Evolutionary conservation across 768 basidiomycete genomes (phyloP), one percentile per base, ranked within the genome.

Genomic region (Gloeostereum incarnatum): DNA sequence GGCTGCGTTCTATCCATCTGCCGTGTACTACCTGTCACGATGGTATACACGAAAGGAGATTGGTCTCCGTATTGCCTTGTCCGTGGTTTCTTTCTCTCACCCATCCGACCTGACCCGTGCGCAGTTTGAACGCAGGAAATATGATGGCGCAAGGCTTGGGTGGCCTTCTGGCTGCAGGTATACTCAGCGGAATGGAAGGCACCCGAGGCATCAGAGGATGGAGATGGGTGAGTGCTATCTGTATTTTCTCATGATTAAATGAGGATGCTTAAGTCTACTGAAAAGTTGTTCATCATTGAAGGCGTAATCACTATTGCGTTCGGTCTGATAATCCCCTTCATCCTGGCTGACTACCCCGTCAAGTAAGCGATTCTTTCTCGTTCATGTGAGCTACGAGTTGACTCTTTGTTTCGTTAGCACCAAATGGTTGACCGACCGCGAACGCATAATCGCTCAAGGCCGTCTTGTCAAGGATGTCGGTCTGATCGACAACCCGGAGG

Each of bases 21-120:
- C 57, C 16, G 32, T 64, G 17, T 60, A 55, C 42, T 37, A 59
- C 7, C 45, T 58, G 13, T 59, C 57, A n/a, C 52, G 54, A 22
- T 66, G 66, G 65, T 68, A 67, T 47, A 60, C 49, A 18, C 51
- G 54, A 32, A 50, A 53, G 22, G 63, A 68, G 43, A 52, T 68
- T 24, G 66, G 58, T 11, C 42, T 62, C 19, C 49, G 62, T 6
- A 56, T 52, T 14, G 55, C 64, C 9, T 47, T 62, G 38, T 49
- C 59, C 10, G 60, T 55, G 16, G 11, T 34, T 14, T 34, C 33
- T 34, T 34, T 20, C 11, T 20, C 33, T 9, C 33, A 10, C n/a
- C 33, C 11, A n/a, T 20, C 21, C 4, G 19, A 34, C 7, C 21
- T 36, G 13, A 19, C 7, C 16, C 14, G 11, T 16, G 11, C 11